Evolutionary conservation across 768 basidiomycete genomes (phyloP).

Genomic region (Tephrocybe rancida): DNA sequence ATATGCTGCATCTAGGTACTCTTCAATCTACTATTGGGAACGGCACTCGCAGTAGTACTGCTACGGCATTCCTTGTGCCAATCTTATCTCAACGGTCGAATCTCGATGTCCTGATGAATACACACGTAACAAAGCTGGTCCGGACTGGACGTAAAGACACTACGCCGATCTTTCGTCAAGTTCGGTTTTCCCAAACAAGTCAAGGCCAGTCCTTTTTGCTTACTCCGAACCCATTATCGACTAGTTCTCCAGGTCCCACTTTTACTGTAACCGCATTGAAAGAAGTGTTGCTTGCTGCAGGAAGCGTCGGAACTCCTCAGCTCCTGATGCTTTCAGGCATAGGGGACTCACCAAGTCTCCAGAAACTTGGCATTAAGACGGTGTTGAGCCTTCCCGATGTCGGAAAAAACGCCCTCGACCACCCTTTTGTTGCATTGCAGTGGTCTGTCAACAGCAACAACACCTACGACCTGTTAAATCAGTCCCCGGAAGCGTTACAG

Average conservation of each 20-base stretch:
- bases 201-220: not conserved
- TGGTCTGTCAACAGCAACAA: slow-evolving; percentile 25
- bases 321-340: slow-evolving; percentile 31
- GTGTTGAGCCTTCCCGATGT: slow-evolving; percentile 24
- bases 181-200: slow-evolving; percentile 17
- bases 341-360: slow-evolving; percentile 20
- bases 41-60: slow-evolving; percentile 29
- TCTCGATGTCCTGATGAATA: slow-evolving; percentile 29
- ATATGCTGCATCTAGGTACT: slow-evolving; percentile 19
- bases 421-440: slow-evolving; percentile 17
- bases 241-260: not conserved
- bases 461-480: slow-evolving; percentile 13
- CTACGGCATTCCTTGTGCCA: slow-evolving; percentile 28
- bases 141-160: not conserved
- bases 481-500: slow-evolving; percentile 14
- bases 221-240: not conserved
- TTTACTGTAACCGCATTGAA: slow-evolving; percentile 22
- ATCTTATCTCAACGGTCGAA: slow-evolving; percentile 26
- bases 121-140: slow-evolving; percentile 20
- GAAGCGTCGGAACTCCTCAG: slow-evolving; percentile 30
- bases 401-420: slow-evolving; percentile 28
- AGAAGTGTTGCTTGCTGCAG: slow-evolving; percentile 34
- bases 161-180: slow-evolving; percentile 17
- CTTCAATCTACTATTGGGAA: slow-evolving; percentile 24
- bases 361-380: slow-evolving; percentile 17